Evolutionary conservation across 179 eudicot genomes (phyloP), one percentile per base, ranked within the genome.

Genomic region (Patellifolia procumbens): DNA sequence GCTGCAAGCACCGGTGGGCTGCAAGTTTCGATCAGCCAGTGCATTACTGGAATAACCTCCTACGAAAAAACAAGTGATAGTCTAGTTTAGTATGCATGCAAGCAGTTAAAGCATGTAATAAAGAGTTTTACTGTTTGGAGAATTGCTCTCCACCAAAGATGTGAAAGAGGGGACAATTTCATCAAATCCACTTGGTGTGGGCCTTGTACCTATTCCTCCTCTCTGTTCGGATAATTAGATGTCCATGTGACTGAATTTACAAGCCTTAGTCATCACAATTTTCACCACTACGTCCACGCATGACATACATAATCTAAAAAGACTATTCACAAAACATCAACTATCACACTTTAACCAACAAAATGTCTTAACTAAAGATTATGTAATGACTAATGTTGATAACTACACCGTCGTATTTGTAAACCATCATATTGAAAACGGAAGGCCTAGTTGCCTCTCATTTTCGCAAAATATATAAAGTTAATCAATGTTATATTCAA

Each of bases 1-100:
- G 76, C 75, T 73, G 81, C 84, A 43, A 81, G 81, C 78, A 68
- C 78, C 16, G 59, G 67, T 28, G 65, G 75, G 48, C 84, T 78
- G 72, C 70, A 81, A 49, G 75, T 61, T 39, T 52, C 24, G 15
- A 64, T 48, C 46, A 77, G 52, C 84, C 84, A 81, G 42, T 61
- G 63, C 52, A 81, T 53, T 11, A 26, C 6, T 15, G 84, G 84
- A 62, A 74, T 61, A 42, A 69, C 75, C 78, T 73, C 78, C 84
- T 81, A 65, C 26, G 37, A 69, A 69, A 37, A 58, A n/a, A 22
- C 11, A 7, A 19, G 37, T 20, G 20, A 42, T 35, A 13, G 17
- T 6, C 16, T 16, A 60, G 26, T 58, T 64, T 43, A 64, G 29
- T 7, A 49, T 61, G 28, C 37, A 22, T 13, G 3, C 58, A 22